These are phyloP conservation scores for Meira nashicola DNA, from an alignment of 1,284 basidiomycete genomes.

Conservation along the genomic window DNA sequence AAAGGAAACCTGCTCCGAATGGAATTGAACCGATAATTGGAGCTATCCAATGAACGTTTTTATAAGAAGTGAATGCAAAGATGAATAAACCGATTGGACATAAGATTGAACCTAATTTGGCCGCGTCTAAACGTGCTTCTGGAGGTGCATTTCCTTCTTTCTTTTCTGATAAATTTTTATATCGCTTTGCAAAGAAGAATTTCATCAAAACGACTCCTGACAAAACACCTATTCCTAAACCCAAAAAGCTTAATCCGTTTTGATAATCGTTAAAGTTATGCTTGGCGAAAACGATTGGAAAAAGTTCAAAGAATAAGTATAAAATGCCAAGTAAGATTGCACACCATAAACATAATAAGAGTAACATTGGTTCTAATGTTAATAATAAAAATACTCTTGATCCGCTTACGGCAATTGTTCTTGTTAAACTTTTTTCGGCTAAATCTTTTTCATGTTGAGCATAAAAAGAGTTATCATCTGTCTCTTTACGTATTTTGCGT, in stretches of 20 bases:
- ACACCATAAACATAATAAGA: slow-evolving; percentile 40
- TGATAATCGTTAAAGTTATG: slow-evolving; percentile 56
- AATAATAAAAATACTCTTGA: slow-evolving; percentile 15
- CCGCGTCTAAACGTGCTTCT: slow-evolving; percentile 59
- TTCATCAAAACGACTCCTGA: slow-evolving; percentile 61
- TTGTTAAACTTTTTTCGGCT: slow-evolving; percentile 55
- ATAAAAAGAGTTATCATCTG: slow-evolving; percentile 10
- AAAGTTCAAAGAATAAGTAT: slow-evolving; percentile 69
- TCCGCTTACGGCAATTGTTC: slow-evolving; percentile 59
- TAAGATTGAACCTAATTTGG: slow-evolving; percentile 63
- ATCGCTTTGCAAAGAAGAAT: slow-evolving; percentile 58
- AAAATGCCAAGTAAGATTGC: slow-evolving; percentile 69
- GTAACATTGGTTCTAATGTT: slow-evolving; percentile 19
- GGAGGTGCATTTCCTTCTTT: slow-evolving; percentile 62
- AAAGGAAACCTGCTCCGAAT: slow-evolving; percentile 62
- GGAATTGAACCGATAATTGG: slow-evolving; percentile 16
- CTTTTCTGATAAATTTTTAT: slow-evolving; percentile 14
- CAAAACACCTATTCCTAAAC: slow-evolving; percentile 67
- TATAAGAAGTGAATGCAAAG: slow-evolving; percentile 20
- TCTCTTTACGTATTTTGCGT: slow-evolving; percentile 10
- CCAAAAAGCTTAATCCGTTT: slow-evolving; percentile 67
- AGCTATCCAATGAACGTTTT: slow-evolving; percentile 18
- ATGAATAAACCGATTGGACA: slow-evolving; percentile 16
- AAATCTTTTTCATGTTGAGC: slow-evolving; percentile 54
- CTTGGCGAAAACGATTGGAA: slow-evolving; percentile 53